phyloP scores from a whole-genome alignment of 345 rosid species.

The Dipteronia sinensis region DNA sequence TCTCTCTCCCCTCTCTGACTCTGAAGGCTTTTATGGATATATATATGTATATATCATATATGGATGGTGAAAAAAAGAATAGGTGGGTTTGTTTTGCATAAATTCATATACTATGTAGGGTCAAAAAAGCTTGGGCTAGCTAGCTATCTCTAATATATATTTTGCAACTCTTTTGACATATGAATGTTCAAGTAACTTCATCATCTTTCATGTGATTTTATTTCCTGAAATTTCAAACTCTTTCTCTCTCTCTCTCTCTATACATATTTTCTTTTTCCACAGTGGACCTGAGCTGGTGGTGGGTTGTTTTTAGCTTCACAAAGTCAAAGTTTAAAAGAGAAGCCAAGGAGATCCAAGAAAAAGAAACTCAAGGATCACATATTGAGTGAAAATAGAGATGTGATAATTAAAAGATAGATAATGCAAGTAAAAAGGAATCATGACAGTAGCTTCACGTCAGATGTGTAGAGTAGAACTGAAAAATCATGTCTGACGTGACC shows the following conservation, averaged over 20 bases:
- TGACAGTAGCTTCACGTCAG: constrained; percentile 32
- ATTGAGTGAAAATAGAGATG: neutral
- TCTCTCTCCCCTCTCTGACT: neutral
- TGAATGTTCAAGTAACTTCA: neutral
- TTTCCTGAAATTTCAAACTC: constrained; percentile 25
- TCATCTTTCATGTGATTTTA: neutral
- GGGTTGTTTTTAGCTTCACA: constrained; percentile 8
- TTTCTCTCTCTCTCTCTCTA: neutral
- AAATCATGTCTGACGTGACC: constrained; percentile 47
- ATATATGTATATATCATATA: neutral
- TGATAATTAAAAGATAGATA: neutral
- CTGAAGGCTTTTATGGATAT: neutral
- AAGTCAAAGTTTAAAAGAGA: constrained; percentile 2
- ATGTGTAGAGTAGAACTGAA: constrained; percentile 30
- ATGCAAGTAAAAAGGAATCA: constrained; percentile 22
- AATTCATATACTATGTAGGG: neutral
- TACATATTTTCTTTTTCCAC: neutral
- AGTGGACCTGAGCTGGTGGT: neutral
- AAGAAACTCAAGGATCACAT: neutral
- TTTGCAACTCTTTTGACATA: neutral
- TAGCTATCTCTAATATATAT: neutral
- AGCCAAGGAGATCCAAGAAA: neutral
- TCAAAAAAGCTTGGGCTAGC: neutral
- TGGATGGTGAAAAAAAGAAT: neutral
- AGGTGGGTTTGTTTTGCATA: constrained; percentile 1